Percentiles rank a stretch among this genome's conserved stretches.
Conservation (phyloP, 2,329 filamentous ascomycete genomes). For the Penicillium sp. region DNA sequence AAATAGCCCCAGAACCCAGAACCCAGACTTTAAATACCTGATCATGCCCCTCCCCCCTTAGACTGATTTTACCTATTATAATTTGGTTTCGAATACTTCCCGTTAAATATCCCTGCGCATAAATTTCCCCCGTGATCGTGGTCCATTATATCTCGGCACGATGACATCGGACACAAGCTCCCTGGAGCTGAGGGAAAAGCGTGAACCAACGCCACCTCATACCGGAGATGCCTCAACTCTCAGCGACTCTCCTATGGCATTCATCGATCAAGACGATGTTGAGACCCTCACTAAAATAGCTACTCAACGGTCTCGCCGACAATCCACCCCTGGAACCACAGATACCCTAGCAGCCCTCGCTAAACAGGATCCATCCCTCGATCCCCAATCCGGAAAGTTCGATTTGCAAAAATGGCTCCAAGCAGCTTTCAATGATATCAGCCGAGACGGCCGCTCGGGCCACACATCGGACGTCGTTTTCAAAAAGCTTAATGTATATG, state of each 20-base stretch:
- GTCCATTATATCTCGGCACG: neutral
- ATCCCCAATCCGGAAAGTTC: slow-evolving; percentile 21
- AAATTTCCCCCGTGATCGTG: neutral
- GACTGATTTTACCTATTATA: neutral
- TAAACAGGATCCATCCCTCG: slow-evolving; percentile 17
- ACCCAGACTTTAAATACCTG: neutral
- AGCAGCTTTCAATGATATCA: slow-evolving; percentile 17
- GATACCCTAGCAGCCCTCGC: slow-evolving; percentile 16
- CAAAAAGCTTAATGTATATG: slow-evolving; percentile 26
- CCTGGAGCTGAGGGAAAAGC: neutral
- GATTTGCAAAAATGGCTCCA: slow-evolving; percentile 23
- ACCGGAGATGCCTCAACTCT: slow-evolving; percentile 4
- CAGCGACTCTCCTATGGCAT: slow-evolving; percentile 6
- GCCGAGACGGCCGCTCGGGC: slow-evolving; percentile 7
- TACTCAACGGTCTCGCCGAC: slow-evolving; percentile 20
- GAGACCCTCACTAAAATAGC: slow-evolving; percentile 24
- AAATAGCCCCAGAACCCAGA: neutral
- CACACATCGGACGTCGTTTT: slow-evolving; percentile 24
- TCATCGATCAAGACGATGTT: slow-evolving; percentile 19
- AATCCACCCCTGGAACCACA: slow-evolving; percentile 10
- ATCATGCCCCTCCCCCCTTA: neutral
- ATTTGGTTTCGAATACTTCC: neutral
- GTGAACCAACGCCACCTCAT: neutral
- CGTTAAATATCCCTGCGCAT: neutral
- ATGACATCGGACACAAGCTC: slow-evolving; percentile 4